Evolutionary conservation across 2,329 filamentous ascomycete species (phyloP).

Genomic region (Coccinonectria pachysandricola): DNA sequence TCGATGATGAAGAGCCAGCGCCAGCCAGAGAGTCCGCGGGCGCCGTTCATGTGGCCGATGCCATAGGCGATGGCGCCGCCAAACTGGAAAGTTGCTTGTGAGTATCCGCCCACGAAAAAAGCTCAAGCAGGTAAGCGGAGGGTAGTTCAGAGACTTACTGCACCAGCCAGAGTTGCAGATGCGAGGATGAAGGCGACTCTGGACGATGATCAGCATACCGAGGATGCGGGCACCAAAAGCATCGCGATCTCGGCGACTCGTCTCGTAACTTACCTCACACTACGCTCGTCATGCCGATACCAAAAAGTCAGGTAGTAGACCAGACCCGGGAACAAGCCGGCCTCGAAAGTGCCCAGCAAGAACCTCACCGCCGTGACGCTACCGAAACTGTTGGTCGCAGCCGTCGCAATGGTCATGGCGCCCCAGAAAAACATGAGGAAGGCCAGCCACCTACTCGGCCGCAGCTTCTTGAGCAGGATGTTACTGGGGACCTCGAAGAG

Average conservation of each 20-base stretch:
- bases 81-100: constrained; percentile 27
- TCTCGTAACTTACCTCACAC: constrained; percentile 42
- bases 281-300: constrained; percentile 61
- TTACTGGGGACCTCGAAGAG: constrained; percentile 58
- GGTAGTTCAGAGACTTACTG: constrained; percentile 31
- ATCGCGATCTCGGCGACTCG: too few species aligned
- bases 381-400: constrained; percentile 50
- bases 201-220: constrained; percentile 5
- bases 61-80: constrained; percentile 64
- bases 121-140: too few species aligned
- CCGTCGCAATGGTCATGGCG: constrained; percentile 55
- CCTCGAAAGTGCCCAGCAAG: constrained; percentile 59
- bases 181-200: constrained; percentile 62
- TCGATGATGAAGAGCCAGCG: constrained; percentile 55
- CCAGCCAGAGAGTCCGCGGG: constrained; percentile 55
- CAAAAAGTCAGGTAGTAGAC: constrained; percentile 63
- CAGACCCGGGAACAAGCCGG: constrained; percentile 51
- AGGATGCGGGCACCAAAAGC: too few species aligned
- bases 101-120: too few species aligned
- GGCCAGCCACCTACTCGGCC: constrained; percentile 52
- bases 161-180: constrained; percentile 58
- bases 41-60: constrained; percentile 60
- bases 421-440: constrained; percentile 60
- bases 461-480: constrained; percentile 53
- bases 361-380: constrained; percentile 58